Evolutionary conservation across 805 yeast species (phyloP).

Genomic region (Kazachstania martiniae): DNA sequence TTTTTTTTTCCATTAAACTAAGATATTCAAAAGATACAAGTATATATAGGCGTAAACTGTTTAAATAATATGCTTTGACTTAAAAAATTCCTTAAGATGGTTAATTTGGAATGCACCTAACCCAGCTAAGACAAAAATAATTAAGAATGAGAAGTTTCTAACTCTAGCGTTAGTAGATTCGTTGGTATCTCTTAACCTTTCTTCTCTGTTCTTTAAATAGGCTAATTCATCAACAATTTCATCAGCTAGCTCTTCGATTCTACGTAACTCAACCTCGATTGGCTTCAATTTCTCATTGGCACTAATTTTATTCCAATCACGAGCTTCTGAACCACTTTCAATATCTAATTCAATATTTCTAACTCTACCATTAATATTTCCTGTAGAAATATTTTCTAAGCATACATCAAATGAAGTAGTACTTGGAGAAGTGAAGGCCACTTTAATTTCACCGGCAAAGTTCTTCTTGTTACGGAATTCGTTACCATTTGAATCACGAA

Average conservation of each 20-base stretch:
- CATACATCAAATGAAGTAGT: slow-evolving; percentile 87
- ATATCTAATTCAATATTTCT: slow-evolving; percentile 84
- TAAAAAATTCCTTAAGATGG: slow-evolving; percentile 87
- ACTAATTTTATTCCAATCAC: slow-evolving; percentile 95
- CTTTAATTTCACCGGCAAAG: slow-evolving; percentile 57
- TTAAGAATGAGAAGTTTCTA: slow-evolving; percentile 67
- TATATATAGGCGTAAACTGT: too few species aligned
- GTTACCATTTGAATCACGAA: slow-evolving; percentile 74
- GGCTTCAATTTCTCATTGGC: slow-evolving; percentile 91
- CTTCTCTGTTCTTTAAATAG: slow-evolving; percentile 81
- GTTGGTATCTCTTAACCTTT: slow-evolving; percentile 88
- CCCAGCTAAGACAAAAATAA: slow-evolving; percentile 56
- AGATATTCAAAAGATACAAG: too few species aligned
- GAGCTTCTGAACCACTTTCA: slow-evolving; percentile 92
- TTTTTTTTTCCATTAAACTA: too few species aligned
- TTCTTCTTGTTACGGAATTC: slow-evolving; percentile 72
- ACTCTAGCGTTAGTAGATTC: slow-evolving; percentile 93
- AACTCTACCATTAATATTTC: slow-evolving; percentile 26
- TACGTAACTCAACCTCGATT: slow-evolving; percentile 78
- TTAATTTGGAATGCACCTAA: slow-evolving; percentile 89
- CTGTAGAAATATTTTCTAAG: slow-evolving; percentile 48
- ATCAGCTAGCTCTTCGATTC: slow-evolving; percentile 73
- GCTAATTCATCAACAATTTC: slow-evolving; percentile 73
- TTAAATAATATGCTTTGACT: slow-evolving; percentile 64
- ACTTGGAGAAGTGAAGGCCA: slow-evolving; percentile 77